phyloP scores from a whole-genome alignment of 2,329 filamentous ascomycete species.

The Trichoderma atroviride region DNA sequence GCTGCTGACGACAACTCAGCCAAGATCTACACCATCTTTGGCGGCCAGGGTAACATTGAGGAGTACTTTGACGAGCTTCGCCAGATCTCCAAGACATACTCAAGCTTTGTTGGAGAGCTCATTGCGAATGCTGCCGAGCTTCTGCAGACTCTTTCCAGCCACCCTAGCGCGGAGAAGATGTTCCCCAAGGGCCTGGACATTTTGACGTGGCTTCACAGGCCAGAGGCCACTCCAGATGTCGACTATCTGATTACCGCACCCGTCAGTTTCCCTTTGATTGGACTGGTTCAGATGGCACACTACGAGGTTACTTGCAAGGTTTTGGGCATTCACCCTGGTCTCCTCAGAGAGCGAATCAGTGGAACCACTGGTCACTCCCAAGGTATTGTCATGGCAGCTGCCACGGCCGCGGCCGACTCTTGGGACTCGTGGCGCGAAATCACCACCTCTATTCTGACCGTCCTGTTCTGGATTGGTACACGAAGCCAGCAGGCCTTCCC shows the following conservation, averaged over 20 bases:
- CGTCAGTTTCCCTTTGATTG: slow-evolving; percentile 94
- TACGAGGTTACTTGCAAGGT: slow-evolving; percentile 94
- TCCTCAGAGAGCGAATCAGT: slow-evolving; percentile 79
- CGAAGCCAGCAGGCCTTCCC: slow-evolving; percentile 98
- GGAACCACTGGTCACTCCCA: slow-evolving; percentile 97
- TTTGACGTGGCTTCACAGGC: slow-evolving; percentile 87
- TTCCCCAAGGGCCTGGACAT: slow-evolving; percentile 97
- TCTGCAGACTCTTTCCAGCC: slow-evolving; percentile 80
- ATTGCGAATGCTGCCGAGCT: slow-evolving; percentile 80
- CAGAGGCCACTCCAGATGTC: slow-evolving; percentile 86
- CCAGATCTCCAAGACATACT: slow-evolving; percentile 88
- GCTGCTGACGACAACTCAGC: slow-evolving; percentile 83
- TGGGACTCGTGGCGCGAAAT: slow-evolving; percentile 91
- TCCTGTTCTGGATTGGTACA: slow-evolving; percentile 98
- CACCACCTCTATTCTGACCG: slow-evolving; percentile 78
- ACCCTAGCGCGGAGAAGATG: slow-evolving; percentile 88
- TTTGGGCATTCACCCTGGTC: slow-evolving; percentile 84
- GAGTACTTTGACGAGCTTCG: slow-evolving; percentile 99
- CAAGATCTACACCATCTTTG: slow-evolving; percentile 90
- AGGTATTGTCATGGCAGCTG: slow-evolving; percentile 89
- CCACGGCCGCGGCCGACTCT: slow-evolving; percentile 84
- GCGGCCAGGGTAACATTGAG: slow-evolving; percentile 97
- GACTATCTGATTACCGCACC: slow-evolving; percentile 94
- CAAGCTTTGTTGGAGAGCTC: slow-evolving; percentile 85
- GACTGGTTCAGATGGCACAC: slow-evolving; percentile 92